Percentiles rank a stretch among this genome's conserved stretches.
phyloP scores from a whole-genome alignment of 1,284 basidiomycete species.

The Irpex rosettiformis region DNA sequence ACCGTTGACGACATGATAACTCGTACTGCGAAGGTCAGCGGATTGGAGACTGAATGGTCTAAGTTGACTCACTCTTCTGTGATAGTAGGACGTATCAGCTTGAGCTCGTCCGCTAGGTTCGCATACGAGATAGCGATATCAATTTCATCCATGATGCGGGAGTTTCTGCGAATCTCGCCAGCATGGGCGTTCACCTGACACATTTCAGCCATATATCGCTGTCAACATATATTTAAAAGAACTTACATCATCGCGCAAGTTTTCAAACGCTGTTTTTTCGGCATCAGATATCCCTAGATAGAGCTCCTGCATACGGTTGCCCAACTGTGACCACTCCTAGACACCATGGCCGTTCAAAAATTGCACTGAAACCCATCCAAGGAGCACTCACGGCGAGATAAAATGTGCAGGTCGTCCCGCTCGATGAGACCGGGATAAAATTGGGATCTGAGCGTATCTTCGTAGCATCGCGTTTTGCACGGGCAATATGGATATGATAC shows the following conservation, averaged over 20 bases:
- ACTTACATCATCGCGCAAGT: slow-evolving; percentile 62
- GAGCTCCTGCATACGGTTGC: slow-evolving; percentile 58
- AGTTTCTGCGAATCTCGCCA: slow-evolving; percentile 64
- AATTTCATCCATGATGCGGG: slow-evolving; percentile 83
- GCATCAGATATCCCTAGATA: slow-evolving; percentile 49
- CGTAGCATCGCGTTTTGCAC: slow-evolving; percentile 54
- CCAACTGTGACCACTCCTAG: slow-evolving; percentile 78
- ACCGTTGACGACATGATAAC: slow-evolving; percentile 72
- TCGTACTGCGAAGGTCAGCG: slow-evolving; percentile 38
- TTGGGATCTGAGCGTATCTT: slow-evolving; percentile 42
- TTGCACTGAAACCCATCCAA: neutral
- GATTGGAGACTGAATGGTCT: neutral
- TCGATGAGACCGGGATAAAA: slow-evolving; percentile 61
- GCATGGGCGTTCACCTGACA: slow-evolving; percentile 61
- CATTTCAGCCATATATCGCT: neutral
- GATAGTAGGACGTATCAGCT: slow-evolving; percentile 72
- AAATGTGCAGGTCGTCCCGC: slow-evolving; percentile 63
- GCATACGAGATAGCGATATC: slow-evolving; percentile 87
- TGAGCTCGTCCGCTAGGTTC: slow-evolving; percentile 76
- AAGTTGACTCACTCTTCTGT: slow-evolving; percentile 61
- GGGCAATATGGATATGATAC: slow-evolving; percentile 70
- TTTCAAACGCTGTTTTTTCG: slow-evolving; percentile 72
- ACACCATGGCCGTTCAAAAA: slow-evolving; percentile 6
- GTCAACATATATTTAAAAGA: neutral
- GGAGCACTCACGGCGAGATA: slow-evolving; percentile 55